Conservation (phyloP, 768 basidiomycete species). For the Sutorius australiensis region DNA sequence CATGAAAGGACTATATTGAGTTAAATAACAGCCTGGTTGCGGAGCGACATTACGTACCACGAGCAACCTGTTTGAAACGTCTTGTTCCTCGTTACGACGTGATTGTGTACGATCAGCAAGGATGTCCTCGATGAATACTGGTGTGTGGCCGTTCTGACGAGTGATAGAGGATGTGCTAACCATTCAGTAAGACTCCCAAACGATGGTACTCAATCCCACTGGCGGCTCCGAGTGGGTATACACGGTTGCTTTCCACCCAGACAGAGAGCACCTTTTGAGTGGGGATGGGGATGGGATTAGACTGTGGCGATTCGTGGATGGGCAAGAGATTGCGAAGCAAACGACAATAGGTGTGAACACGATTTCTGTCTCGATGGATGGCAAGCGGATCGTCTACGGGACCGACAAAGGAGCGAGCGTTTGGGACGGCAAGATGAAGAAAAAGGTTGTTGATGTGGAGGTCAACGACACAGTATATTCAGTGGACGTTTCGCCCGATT, state of each 20-base stretch:
- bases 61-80: too few relatives aligned
- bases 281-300: not conserved
- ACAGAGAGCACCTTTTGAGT: not conserved
- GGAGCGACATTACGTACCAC: too few relatives aligned
- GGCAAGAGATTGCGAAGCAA: not conserved
- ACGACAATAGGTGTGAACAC: accelerated
- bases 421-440: not conserved
- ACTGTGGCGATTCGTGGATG: not conserved
- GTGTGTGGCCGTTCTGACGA: not conserved
- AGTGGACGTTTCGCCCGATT: not conserved
- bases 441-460: not conserved
- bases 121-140: too few relatives aligned
- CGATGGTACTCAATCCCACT: too few relatives aligned
- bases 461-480: too few relatives aligned
- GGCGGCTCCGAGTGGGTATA: not conserved
- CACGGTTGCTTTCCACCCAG: not conserved
- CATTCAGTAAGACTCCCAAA: not conserved
- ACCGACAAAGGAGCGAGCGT: not conserved
- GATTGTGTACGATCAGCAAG: too few relatives aligned
- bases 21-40: not conserved
- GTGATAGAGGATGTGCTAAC: not conserved
- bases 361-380: not conserved
- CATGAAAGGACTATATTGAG: too few relatives aligned
- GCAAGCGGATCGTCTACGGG: not conserved
- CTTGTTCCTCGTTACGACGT: too few relatives aligned